These are phyloP conservation scores for Calocybe indica DNA, from an alignment of 768 basidiomycete species.

Conservation along the genomic window DNA sequence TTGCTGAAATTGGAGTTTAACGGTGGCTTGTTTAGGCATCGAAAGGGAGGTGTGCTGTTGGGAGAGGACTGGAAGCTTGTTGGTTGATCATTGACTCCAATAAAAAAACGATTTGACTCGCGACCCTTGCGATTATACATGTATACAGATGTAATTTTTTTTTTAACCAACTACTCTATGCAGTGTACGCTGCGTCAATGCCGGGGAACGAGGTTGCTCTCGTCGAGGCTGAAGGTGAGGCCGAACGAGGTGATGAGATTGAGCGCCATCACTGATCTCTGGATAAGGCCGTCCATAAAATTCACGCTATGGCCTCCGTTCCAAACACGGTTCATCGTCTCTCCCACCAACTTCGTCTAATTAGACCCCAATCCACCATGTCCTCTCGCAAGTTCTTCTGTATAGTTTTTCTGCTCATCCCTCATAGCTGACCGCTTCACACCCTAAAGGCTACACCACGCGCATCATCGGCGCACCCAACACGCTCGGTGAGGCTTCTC, in stretches of 20 bases:
- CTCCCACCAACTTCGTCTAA: conserved; percentile 55
- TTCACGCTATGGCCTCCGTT: conserved; percentile 28
- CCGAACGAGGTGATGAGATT: not conserved
- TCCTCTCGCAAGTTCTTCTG: conserved; percentile 39
- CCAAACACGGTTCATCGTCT: conserved; percentile 48
- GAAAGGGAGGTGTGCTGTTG: conserved; percentile 20
- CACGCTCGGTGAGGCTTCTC: conserved; percentile 71
- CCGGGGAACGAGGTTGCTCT: conserved; percentile 3
- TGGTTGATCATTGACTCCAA: no score
- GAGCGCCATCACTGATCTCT: no score
- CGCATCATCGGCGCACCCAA: conserved; percentile 85
- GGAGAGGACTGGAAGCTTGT: conserved; percentile 2
- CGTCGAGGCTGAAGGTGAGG: conserved; percentile 10
- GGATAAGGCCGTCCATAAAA: conserved; percentile 20
- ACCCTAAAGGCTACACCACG: conserved; percentile 54
- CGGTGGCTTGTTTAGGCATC: conserved; percentile 55
- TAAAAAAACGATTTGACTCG: no score
- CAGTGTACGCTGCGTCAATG: conserved; percentile 3
- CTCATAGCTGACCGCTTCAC: conserved; percentile 8
- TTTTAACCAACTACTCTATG: conserved; percentile 2
- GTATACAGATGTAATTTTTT: not conserved
- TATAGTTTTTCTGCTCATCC: conserved; percentile 9
- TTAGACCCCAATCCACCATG: conserved; percentile 48
- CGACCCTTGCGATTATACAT: conserved; percentile 4
- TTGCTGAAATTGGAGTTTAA: conserved; percentile 83